Percentiles rank a stretch among this genome's conserved stretches.
phyloP scores from a whole-genome alignment of 805 yeast species.

The Torulaspora delbrueckii region DNA sequence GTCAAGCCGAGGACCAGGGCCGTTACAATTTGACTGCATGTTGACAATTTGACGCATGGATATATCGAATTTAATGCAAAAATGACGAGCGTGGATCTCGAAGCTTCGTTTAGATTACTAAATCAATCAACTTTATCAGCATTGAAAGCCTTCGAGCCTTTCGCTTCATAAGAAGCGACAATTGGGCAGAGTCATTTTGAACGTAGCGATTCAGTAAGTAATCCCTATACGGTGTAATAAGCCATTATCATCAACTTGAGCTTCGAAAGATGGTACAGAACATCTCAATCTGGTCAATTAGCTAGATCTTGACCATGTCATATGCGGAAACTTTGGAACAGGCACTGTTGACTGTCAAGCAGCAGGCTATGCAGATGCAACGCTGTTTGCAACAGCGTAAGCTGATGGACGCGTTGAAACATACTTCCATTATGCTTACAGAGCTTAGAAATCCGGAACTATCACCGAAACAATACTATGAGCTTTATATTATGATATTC shows the following conservation, averaged over 20 bases:
- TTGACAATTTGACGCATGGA: background rate
- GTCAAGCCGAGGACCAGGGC: background rate
- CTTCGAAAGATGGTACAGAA: too few relatives aligned
- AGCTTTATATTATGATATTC: constrained; percentile 74
- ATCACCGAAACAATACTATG: constrained; percentile 90
- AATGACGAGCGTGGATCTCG: background rate
- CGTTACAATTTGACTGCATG: background rate
- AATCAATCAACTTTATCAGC: background rate
- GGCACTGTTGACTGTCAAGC: constrained; percentile 44
- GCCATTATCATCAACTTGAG: too few relatives aligned
- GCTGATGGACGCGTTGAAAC: constrained; percentile 83
- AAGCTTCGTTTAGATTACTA: background rate
- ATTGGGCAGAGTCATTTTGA: too few relatives aligned
- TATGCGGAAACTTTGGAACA: constrained; percentile 29
- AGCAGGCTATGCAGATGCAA: constrained; percentile 72
- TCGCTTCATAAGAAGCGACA: background rate
- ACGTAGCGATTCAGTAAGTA: too few relatives aligned
- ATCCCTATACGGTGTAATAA: too few relatives aligned
- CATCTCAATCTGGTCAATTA: background rate
- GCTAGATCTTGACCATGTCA: constrained; percentile 15
- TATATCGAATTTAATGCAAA: background rate
- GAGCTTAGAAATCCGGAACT: constrained; percentile 72
- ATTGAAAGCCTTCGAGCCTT: background rate
- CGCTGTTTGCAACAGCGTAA: constrained; percentile 63
- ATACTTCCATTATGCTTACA: constrained; percentile 73